phyloP scores from a whole-genome alignment of 768 basidiomycete species.

The Mycena galericulata region DNA sequence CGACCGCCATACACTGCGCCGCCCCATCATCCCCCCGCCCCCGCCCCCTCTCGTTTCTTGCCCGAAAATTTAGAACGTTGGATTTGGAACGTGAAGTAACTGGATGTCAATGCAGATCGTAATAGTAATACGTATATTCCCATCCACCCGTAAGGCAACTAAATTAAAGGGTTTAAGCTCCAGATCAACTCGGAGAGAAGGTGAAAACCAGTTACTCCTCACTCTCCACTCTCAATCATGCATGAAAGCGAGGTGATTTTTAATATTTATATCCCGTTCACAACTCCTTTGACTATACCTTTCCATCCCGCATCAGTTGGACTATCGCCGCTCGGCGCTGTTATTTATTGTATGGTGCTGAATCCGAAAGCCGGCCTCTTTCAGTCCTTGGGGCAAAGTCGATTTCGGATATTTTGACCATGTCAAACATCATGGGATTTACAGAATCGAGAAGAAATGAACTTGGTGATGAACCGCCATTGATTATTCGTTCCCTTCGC shows the following conservation, averaged over 20 bases:
- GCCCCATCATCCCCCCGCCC: too few relatives aligned
- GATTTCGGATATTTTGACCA: background rate
- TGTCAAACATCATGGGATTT: background rate
- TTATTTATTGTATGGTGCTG: background rate
- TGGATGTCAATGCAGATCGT: too few relatives aligned
- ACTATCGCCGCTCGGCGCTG: background rate
- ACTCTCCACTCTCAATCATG: background rate
- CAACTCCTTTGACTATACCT: background rate
- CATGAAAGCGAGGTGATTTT: constrained; percentile 1
- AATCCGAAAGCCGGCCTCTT: background rate
- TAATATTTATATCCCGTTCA: constrained; percentile 12
- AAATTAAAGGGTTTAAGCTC: too few relatives aligned
- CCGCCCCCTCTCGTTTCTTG: too few relatives aligned
- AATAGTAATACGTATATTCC: too few relatives aligned
- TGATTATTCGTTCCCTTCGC: background rate
- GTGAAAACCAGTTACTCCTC: background rate
- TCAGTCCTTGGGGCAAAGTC: background rate
- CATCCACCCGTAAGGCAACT: too few relatives aligned
- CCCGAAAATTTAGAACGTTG: too few relatives aligned
- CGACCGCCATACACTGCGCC: too few relatives aligned
- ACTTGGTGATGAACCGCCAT: background rate
- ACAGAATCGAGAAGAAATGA: background rate
- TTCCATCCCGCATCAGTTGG: background rate
- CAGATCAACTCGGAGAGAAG: background rate
- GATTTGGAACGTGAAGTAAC: too few relatives aligned